These are phyloP conservation scores for Clarireedia sp. DNA, from an alignment of 2,329 filamentous ascomycete species.

Conservation along the genomic window DNA sequence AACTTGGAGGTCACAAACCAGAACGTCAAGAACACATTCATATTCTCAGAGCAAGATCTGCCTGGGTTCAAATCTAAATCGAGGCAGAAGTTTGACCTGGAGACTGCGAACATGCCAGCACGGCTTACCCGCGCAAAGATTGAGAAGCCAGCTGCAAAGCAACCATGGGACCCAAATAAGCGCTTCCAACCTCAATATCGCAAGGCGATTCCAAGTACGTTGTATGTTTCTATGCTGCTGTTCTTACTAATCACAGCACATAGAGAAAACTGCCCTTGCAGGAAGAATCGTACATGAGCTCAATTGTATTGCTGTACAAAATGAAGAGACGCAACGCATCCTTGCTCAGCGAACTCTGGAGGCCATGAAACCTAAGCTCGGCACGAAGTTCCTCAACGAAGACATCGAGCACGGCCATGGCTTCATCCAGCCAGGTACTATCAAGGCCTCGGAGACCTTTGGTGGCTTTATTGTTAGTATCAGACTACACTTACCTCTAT, in stretches of 20 bases:
- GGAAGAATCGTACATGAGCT: constrained; percentile 71
- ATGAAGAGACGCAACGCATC: constrained; percentile 58
- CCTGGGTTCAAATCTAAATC: constrained; percentile 62
- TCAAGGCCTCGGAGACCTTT: constrained; percentile 36
- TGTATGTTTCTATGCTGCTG: constrained; percentile 15
- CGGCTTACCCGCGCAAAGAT: constrained; percentile 39
- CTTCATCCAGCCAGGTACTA: constrained; percentile 51
- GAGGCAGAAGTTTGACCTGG: constrained; percentile 46
- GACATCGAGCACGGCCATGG: constrained; percentile 26
- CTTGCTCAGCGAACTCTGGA: constrained; percentile 51
- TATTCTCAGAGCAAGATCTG: constrained; percentile 91
- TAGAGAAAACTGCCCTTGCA: constrained; percentile 67
- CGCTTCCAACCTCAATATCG: constrained; percentile 56
- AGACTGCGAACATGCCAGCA: constrained; percentile 50
- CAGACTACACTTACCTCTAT: not conserved
- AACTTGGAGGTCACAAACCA: constrained; percentile 62
- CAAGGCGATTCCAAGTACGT: constrained; percentile 64
- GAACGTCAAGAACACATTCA: constrained; percentile 73
- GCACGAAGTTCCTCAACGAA: constrained; percentile 36
- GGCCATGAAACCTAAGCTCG: constrained; percentile 50
- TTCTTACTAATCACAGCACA: constrained; percentile 27
- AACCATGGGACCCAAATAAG: constrained; percentile 39
- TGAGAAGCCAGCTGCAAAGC: constrained; percentile 38
- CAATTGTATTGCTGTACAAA: constrained; percentile 64
- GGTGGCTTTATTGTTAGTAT: constrained; percentile 50